phyloP scores from a whole-genome alignment of 768 basidiomycete genomes.

The Russula brevipes region DNA sequence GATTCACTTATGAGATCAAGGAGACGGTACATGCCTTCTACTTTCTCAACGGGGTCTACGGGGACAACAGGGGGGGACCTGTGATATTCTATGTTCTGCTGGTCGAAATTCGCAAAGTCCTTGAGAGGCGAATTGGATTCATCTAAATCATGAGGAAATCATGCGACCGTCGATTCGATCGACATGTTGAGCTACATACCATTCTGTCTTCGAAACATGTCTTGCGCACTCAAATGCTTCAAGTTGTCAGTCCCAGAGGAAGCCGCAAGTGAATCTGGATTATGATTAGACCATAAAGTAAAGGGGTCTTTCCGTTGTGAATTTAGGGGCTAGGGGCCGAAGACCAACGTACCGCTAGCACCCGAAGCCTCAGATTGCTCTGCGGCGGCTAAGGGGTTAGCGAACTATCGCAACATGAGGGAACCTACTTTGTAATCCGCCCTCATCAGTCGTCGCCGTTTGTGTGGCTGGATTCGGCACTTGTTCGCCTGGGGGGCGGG shows the following conservation, averaged over 20 bases:
- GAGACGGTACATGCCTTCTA: constrained; percentile 49
- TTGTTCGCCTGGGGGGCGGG: background rate
- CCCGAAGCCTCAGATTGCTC: background rate
- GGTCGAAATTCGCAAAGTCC: background rate
- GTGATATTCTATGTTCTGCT: background rate
- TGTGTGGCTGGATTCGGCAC: background rate
- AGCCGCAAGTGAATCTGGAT: no score
- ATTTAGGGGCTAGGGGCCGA: background rate
- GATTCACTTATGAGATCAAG: constrained; percentile 50
- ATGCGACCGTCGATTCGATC: background rate
- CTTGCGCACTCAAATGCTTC: background rate
- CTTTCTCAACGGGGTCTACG: constrained; percentile 7
- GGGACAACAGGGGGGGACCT: background rate
- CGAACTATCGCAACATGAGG: background rate
- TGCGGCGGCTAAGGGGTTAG: no score
- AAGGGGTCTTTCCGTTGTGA: background rate
- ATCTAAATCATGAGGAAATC: background rate
- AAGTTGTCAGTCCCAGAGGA: no score
- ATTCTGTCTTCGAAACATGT: background rate
- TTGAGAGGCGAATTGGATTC: background rate
- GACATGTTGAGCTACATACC: background rate
- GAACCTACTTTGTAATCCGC: background rate
- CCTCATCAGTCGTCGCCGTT: background rate
- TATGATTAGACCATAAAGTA: no score
- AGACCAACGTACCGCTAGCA: background rate